phyloP scores from a whole-genome alignment of 2,329 filamentous ascomycete species.

The Microdochium nivale region DNA sequence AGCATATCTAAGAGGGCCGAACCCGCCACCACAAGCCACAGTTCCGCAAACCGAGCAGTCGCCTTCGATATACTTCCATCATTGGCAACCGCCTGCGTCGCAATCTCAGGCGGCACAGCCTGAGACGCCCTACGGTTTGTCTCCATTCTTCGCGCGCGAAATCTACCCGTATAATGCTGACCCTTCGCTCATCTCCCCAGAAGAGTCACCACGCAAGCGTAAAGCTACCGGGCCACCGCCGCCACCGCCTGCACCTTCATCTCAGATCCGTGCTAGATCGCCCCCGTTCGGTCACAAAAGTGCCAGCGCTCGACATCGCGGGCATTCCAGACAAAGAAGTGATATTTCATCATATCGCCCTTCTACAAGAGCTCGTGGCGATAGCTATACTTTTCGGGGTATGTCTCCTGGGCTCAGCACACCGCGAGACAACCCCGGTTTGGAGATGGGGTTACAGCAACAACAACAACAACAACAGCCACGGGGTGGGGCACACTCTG shows the following conservation, averaged over 20 bases:
- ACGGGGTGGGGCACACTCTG: conserved; percentile 29
- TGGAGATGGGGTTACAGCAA: conserved; percentile 12
- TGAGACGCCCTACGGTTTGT: conserved; percentile 68
- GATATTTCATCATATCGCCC: conserved; percentile 46
- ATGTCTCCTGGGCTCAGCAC: conserved; percentile 27
- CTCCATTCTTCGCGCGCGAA: conserved; percentile 38
- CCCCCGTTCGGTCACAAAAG: conserved; percentile 46
- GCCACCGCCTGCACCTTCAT: conserved; percentile 35
- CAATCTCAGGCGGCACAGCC: conserved; percentile 58
- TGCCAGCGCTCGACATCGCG: conserved; percentile 44
- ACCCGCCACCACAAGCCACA: conserved; percentile 40
- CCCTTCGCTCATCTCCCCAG: conserved; percentile 43
- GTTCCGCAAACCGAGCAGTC: conserved; percentile 58
- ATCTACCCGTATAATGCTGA: conserved; percentile 27
- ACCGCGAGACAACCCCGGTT: conserved; percentile 22
- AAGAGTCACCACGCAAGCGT: conserved; percentile 76
- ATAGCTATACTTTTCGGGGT: conserved; percentile 22
- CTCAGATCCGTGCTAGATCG: conserved; percentile 37
- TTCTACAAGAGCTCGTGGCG: conserved; percentile 26
- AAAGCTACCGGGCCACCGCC: conserved; percentile 57
- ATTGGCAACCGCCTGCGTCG: conserved; percentile 77
- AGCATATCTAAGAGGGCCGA: conserved; percentile 34
- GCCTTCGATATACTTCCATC: conserved; percentile 79
- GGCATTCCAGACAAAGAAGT: conserved; percentile 57
- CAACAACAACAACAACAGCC: conserved; percentile 19